Base-by-base conservation (phyloP, 2,329 filamentous ascomycete genomes). In the Fusarium brachygibbosum region DNA sequence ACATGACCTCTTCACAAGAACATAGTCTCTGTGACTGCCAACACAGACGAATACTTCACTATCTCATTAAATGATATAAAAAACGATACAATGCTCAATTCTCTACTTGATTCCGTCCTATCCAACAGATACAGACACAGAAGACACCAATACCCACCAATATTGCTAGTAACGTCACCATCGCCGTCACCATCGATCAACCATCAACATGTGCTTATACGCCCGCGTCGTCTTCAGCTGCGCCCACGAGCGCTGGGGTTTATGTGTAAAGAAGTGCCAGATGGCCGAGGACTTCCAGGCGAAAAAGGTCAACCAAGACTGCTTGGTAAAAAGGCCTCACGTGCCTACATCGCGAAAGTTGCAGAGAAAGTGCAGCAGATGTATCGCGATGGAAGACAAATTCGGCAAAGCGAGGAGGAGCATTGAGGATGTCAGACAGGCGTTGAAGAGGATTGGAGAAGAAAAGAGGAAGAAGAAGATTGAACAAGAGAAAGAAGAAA, bases 191-290 rank as follows among this genome's bases (percentile, higher is more conserved):
- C 29, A 29, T 34, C 16, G 21, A 49, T 23, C 32, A 35, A 19
- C 32, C 48, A 23, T 28, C 35, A 78, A 10, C 10, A 66, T 79
- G 78, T 78, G 77, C 51, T 63, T 52, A 13, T 76, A 77, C 68
- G 38, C 63, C 10, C 71, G 70, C 32, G 66, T 66, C 32, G 31
- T 75, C 34, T 78, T 75, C 51, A 29, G 29, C 31, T 78, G 76
- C 70, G 23, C 44, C 7, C 76, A 79, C 61, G 50, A 69, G 29
- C 32, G 56, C 31, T 76, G 74, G 77, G 74, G 76, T 32, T 61
- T 64, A 16, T 63, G 71, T 23, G 57, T 74, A 25, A 73, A 65
- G 50, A 49, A 38, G 5, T 79, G 76, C 56, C 32, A 53, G 28
- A 51, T 50, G 4, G 68, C 62, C 34, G 31, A 72, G 17, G 60